These are phyloP conservation scores for Aspergillus phoenicis DNA, from an alignment of 2,329 filamentous ascomycete species.

Conservation along the genomic window DNA sequence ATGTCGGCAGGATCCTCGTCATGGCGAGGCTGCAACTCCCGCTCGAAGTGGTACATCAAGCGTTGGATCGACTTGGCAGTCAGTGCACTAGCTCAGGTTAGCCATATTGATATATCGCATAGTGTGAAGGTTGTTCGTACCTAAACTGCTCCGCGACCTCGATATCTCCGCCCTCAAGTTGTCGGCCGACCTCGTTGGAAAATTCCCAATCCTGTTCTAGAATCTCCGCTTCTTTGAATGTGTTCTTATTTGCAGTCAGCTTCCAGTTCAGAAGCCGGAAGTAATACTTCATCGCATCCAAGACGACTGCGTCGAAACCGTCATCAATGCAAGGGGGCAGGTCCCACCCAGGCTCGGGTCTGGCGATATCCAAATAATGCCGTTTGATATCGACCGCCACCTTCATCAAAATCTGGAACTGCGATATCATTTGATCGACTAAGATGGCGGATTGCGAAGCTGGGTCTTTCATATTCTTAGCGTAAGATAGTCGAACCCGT, in stretches of 20 bases:
- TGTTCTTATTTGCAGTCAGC: conserved; percentile 95
- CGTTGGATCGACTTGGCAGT: conserved; percentile 91
- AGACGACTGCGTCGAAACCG: conserved; percentile 85
- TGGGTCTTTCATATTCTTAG: conserved; percentile 92
- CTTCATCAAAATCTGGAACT: conserved; percentile 90
- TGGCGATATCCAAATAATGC: conserved; percentile 79
- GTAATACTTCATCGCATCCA: conserved; percentile 95
- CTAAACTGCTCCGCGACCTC: conserved; percentile 98
- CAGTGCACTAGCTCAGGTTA: conserved; percentile 61
- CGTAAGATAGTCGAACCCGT: conserved; percentile 84
- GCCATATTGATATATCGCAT: conserved; percentile 6
- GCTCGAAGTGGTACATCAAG: conserved; percentile 87
- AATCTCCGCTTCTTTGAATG: conserved; percentile 97
- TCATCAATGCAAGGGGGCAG: conserved; percentile 95
- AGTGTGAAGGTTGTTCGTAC: conserved; percentile 31
- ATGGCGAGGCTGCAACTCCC: conserved; percentile 79
- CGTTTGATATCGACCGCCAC: conserved; percentile 91
- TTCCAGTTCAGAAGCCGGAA: conserved; percentile 99
- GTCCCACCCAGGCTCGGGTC: conserved; percentile 91
- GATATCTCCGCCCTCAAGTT: conserved; percentile 90
- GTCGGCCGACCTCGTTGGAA: conserved; percentile 86
- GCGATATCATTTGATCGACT: conserved; percentile 95
- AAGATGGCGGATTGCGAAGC: conserved; percentile 90
- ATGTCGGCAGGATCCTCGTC: conserved; percentile 84
- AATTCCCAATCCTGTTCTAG: conserved; percentile 98